Evolutionary conservation across 371 early-diverging fungal genomes (phyloP).

Genomic region (Mucor plumbeus): DNA sequence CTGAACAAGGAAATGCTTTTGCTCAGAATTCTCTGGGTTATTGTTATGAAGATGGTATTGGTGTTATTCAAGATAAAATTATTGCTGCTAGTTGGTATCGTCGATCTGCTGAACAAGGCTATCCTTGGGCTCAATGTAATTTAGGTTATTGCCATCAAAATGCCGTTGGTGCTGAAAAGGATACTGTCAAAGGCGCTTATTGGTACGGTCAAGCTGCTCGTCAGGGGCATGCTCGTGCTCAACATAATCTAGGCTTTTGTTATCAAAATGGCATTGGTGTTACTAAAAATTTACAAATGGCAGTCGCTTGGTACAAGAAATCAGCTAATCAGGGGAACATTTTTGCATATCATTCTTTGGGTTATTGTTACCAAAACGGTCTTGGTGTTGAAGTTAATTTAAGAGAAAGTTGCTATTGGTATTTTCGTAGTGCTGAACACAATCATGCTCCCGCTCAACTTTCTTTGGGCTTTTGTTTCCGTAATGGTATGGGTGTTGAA

Average conservation of each 20-base stretch:
- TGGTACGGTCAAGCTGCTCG: constrained; percentile 83
- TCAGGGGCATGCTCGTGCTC: constrained; percentile 83
- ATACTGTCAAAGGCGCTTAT: constrained; percentile 64
- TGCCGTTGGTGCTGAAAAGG: constrained; percentile 76
- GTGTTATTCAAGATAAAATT: constrained; percentile 53
- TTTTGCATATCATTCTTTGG: constrained; percentile 84
- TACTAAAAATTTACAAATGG: constrained; percentile 58
- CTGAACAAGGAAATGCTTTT: constrained; percentile 77
- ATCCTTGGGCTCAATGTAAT: constrained; percentile 73
- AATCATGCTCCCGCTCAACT: constrained; percentile 74
- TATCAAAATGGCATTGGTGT: constrained; percentile 85
- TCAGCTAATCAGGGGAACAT: constrained; percentile 79
- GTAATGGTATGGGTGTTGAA: constrained; percentile 72
- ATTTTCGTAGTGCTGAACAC: constrained; percentile 68
- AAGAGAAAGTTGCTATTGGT: constrained; percentile 73
- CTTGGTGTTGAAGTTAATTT: constrained; percentile 75
- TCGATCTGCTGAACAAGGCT: constrained; percentile 67
- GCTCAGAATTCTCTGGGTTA: constrained; percentile 83
- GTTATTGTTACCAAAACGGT: constrained; percentile 91
- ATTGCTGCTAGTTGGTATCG: constrained; percentile 67
- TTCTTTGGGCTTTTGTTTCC: constrained; percentile 82
- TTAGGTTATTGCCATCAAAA: constrained; percentile 85
- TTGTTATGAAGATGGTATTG: constrained; percentile 80
- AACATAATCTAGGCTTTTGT: constrained; percentile 87
- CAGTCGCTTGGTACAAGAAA: constrained; percentile 70